These are phyloP conservation scores for Solidago caesia DNA, from an alignment of 129 eudicot genomes.

Conservation along the genomic window DNA sequence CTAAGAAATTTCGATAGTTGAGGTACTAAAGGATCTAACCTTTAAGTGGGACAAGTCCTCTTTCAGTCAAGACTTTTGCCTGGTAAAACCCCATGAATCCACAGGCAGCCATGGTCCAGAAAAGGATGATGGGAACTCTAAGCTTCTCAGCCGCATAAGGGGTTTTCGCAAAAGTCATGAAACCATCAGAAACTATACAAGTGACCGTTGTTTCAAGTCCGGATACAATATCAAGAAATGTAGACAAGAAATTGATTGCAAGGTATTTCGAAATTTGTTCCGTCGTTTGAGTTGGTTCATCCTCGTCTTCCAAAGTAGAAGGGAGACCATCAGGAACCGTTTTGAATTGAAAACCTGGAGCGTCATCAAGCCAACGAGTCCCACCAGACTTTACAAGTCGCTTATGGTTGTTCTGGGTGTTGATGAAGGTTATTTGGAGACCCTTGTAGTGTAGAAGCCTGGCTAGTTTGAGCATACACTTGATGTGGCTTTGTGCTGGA, in stretches of 20 bases:
- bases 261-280: neutral
- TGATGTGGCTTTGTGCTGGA: slow-evolving; percentile 40
- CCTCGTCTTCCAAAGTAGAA: slow-evolving; percentile 16
- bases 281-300: slow-evolving; percentile 31
- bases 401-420: slow-evolving; percentile 35
- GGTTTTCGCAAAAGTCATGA: neutral
- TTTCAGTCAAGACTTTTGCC: neutral
- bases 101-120: slow-evolving; percentile 10
- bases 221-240: slow-evolving; percentile 19
- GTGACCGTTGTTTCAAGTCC: slow-evolving; percentile 17
- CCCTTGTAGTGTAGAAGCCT: slow-evolving; percentile 33
- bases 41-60: slow-evolving; percentile 20
- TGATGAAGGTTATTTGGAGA: slow-evolving; percentile 36
- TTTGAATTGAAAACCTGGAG: slow-evolving; percentile 33
- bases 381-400: slow-evolving; percentile 26
- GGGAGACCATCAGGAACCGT: slow-evolving; percentile 40
- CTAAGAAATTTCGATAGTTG: neutral
- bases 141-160: neutral
- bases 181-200: slow-evolving; percentile 26
- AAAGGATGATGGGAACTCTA: slow-evolving; percentile 8
- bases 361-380: slow-evolving; percentile 2
- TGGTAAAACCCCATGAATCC: slow-evolving; percentile 33
- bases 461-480: slow-evolving; percentile 40
- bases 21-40: neutral
- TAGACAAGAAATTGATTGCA: slow-evolving; percentile 6